phyloP scores from a whole-genome alignment of 73 alveolate species.

The Paramecium sonneborni region DNA sequence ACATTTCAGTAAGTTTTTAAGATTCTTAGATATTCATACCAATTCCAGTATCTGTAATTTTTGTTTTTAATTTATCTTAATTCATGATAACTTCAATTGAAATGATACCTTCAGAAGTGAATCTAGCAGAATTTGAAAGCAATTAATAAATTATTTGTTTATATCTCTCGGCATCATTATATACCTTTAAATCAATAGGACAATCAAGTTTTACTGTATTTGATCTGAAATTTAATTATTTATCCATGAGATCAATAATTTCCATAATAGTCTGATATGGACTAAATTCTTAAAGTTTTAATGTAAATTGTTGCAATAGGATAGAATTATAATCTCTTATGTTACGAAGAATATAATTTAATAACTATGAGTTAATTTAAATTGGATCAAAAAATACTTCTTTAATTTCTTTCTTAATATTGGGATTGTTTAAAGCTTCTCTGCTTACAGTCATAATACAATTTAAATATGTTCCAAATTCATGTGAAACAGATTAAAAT shows the following conservation, averaged over 20 bases:
- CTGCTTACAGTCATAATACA: not conserved
- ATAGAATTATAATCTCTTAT: conserved; percentile 24
- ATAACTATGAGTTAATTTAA: not conserved
- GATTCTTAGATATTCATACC: conserved; percentile 1
- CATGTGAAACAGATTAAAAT: conserved; percentile 42
- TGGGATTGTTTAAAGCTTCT: not conserved
- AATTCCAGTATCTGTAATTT: conserved; percentile 4
- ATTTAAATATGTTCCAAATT: conserved; percentile 39
- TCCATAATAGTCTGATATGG: not conserved
- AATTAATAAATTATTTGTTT: conserved; percentile 25
- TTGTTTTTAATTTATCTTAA: not conserved
- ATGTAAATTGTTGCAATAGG: not conserved
- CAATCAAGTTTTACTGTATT: not conserved
- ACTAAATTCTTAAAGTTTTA: conserved; percentile 20
- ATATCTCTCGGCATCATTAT: conserved; percentile 35
- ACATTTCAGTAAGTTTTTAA: not conserved
- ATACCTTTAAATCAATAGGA: not conserved
- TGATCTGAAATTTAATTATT: not conserved
- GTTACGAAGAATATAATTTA: not conserved
- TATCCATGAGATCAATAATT: not conserved
- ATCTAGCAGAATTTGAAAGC: conserved; percentile 15
- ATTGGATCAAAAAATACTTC: not conserved
- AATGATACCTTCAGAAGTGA: conserved; percentile 1
- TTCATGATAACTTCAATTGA: not conserved
- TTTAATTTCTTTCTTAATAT: not conserved